Evolutionary conservation across 148 eudicot genomes (phyloP), one percentile per base, ranked within the genome.

Genomic region (Mesembryanthemum crystallinum): DNA sequence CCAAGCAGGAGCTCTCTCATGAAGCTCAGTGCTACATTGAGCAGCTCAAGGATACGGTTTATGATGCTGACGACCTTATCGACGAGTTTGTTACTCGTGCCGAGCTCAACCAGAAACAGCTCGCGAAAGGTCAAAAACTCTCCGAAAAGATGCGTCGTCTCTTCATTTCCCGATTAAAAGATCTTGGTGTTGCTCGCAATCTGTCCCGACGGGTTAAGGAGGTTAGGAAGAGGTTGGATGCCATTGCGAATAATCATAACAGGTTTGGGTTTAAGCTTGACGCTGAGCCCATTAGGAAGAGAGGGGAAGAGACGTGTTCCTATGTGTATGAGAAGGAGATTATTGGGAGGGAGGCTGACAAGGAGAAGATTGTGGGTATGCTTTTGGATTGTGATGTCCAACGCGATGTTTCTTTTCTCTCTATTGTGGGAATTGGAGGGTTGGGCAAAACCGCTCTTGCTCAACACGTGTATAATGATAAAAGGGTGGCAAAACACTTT

Each of bases 391-490:
- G 14, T 25, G 29, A 67, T 57, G 63, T 25, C 18, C 3, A 57
- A 25, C 20, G 64, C 3, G 13, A 37, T 25, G 64, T 78, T 5
- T 52, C 69, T 17, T 73, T 74, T 20, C 55, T 79, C 32, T 28
- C 78, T 14, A 74, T 69, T 23, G 67, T 74, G 28, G 78, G 82
- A 14, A 54, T 67, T 15, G 82, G 78, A 5, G 82, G 82, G 11
- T 37, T 79, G 28, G 78, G 82, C 9, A 79, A 80, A 58, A 80
- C 83, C 2, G 71, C 79, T 23, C 59, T 80, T 42, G 79, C 72
- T 14, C 49, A 43, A 43, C 49, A 3, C 8, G 49, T 43, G 49
- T 43, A 43, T 11, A 43, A 43, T 43, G 49, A 43, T 43, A 10
- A 43, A 43, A 43, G 49, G 12, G 49, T 43, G 7, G 8, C 49